Percentiles rank a stretch among this genome's conserved stretches.
Conservation (phyloP, 305 asterid genomes). For the Fraxinus sp. region DNA sequence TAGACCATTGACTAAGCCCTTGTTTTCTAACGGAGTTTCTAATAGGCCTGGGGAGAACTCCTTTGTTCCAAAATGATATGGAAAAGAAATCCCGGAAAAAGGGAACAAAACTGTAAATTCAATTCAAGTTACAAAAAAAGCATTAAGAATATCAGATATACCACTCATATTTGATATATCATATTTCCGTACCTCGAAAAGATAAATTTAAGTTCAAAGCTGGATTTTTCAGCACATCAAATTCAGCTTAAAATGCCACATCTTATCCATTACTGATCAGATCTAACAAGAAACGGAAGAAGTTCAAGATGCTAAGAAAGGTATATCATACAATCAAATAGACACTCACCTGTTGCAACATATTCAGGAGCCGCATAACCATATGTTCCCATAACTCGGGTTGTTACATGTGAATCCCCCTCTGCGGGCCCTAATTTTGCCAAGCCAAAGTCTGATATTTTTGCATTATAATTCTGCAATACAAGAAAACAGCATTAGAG, state of each 20-base stretch:
- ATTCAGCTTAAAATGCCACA: neutral
- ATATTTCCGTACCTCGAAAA: neutral
- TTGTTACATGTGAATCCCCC: neutral
- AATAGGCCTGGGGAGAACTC: no score
- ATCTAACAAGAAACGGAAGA: neutral
- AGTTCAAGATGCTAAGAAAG: neutral
- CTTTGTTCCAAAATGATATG: no score
- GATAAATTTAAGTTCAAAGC: neutral
- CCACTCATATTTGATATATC: neutral
- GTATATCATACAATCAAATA: neutral
- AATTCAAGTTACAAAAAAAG: neutral
- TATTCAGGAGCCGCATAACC: neutral
- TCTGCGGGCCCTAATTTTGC: conserved; percentile 8
- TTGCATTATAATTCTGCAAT: conserved; percentile 16
- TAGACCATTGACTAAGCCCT: no score
- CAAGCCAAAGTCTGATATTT: conserved; percentile 21
- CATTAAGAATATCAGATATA: neutral
- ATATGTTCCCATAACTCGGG: neutral
- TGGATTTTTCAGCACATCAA: neutral
- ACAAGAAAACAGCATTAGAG: neutral
- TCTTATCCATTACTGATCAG: neutral
- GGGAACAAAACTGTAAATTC: neutral
- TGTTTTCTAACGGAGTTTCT: no score
- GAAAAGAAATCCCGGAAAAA: no score
- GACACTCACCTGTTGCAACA: neutral